phyloP scores from a whole-genome alignment of 352 stramenopile genomes.

The Globisporangium rhizosaccharum region DNA sequence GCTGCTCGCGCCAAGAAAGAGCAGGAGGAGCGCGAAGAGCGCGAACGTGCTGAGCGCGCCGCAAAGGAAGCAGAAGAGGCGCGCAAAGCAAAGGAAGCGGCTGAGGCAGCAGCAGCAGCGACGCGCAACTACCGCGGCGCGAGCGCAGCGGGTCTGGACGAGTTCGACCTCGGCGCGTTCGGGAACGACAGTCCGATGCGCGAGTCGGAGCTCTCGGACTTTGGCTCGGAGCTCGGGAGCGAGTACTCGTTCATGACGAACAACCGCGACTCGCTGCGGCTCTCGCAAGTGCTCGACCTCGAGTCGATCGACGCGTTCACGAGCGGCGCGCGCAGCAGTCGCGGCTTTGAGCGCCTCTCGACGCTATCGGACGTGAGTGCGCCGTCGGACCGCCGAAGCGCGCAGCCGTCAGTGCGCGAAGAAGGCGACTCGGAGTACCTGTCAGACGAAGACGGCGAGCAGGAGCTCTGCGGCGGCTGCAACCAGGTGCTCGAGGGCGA shows the following conservation, averaged over 20 bases:
- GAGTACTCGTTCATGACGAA: slow-evolving; percentile 62
- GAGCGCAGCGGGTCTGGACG: slow-evolving; percentile 42
- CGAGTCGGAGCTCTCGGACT: slow-evolving; percentile 59
- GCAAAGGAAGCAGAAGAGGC: slow-evolving; percentile 18
- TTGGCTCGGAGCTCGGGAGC: slow-evolving; percentile 44
- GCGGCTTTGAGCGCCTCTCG: slow-evolving; percentile 26
- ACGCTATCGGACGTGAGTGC: slow-evolving; percentile 53
- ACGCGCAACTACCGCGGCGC: slow-evolving; percentile 19
- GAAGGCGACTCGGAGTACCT: slow-evolving; percentile 41
- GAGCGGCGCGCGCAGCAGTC: slow-evolving; percentile 14
- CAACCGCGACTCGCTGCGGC: slow-evolving; percentile 59
- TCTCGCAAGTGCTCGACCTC: slow-evolving; percentile 78
- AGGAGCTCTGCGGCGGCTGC: slow-evolving; percentile 67
- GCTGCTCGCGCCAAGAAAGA: slow-evolving; percentile 36
- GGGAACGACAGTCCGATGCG: slow-evolving; percentile 36
- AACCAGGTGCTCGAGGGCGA: slow-evolving; percentile 66
- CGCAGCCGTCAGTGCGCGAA: slow-evolving; percentile 11
- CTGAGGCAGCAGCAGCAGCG: slow-evolving; percentile 25
- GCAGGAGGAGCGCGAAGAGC: slow-evolving; percentile 35
- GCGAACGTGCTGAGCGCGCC: slow-evolving; percentile 20
- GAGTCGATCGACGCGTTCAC: slow-evolving; percentile 52
- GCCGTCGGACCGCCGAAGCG: slow-evolving; percentile 34
- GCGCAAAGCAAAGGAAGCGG: slow-evolving; percentile 15
- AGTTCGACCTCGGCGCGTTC: slow-evolving; percentile 66
- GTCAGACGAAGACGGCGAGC: slow-evolving; percentile 65